Evolutionary conservation across 202 grass and related monocot species (phyloP).

Genomic region (Panicum virgatum): DNA sequence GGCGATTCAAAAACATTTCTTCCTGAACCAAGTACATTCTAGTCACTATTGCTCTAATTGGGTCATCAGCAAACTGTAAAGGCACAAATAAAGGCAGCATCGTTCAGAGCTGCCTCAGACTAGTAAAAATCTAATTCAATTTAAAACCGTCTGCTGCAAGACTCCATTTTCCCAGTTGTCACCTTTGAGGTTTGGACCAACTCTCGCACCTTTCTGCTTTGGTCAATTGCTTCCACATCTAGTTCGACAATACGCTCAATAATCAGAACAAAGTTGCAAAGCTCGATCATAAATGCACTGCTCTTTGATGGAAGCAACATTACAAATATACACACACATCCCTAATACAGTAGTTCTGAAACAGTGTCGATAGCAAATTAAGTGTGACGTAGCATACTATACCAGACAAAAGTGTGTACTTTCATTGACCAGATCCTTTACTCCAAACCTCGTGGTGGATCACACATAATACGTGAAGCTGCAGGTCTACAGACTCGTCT

Average conservation of each 20-base stretch:
- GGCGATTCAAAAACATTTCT: neutral
- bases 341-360: neutral
- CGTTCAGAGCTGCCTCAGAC: neutral
- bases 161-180: neutral
- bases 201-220: neutral
- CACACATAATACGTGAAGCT: no score
- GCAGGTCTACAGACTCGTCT: no score
- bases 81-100: neutral
- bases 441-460: no score
- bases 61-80: constrained; percentile 6
- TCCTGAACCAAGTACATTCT: neutral
- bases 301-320: no score
- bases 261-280: neutral
- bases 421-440: no score
- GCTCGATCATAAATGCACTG: neutral
- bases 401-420: no score
- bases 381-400: no score
- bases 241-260: neutral
- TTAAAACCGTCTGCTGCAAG: neutral
- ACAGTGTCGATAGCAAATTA: neutral
- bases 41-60: no score
- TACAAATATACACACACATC: no score
- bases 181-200: neutral
- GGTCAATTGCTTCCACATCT: neutral
- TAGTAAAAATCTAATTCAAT: no score